Percentiles rank a stretch among this genome's conserved stretches.
phyloP scores from a whole-genome alignment of 1,284 basidiomycete genomes.

The Sporisorium graminicola region DNA sequence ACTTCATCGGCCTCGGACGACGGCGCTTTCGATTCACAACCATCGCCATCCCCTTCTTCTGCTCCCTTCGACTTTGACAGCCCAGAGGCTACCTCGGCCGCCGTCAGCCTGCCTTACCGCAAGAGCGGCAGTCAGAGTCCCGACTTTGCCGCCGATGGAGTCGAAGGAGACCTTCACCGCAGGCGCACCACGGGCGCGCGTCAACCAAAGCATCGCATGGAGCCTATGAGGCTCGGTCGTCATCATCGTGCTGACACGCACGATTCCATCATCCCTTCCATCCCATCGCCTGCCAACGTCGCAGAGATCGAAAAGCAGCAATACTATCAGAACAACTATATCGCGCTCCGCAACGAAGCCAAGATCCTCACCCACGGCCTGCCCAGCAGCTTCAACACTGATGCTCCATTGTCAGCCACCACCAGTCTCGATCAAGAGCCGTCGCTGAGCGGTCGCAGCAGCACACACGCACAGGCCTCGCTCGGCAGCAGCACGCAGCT shows the following conservation, averaged over 20 bases:
- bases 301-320: slow-evolving; percentile 51
- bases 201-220: slow-evolving; percentile 24
- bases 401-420: slow-evolving; percentile 38
- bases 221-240: slow-evolving; percentile 38
- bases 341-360: slow-evolving; percentile 43
- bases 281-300: slow-evolving; percentile 15
- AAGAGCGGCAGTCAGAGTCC: slow-evolving; percentile 17
- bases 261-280: slow-evolving; percentile 40
- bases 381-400: slow-evolving; percentile 26
- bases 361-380: slow-evolving; percentile 40
- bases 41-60: slow-evolving; percentile 5
- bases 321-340: slow-evolving; percentile 53
- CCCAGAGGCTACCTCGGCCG: slow-evolving; percentile 23
- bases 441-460: slow-evolving; percentile 40
- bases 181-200: slow-evolving; percentile 41
- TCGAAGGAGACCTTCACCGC: slow-evolving; percentile 41
- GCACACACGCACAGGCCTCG: slow-evolving; percentile 40
- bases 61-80: slow-evolving; percentile 17
- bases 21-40: not conserved
- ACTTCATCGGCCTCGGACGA: not conserved
- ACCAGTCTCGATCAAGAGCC: slow-evolving; percentile 37
- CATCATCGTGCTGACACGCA: slow-evolving; percentile 52
- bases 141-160: slow-evolving; percentile 19
- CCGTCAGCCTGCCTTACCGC: slow-evolving; percentile 29
- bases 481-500: slow-evolving; percentile 47